phyloP scores from a whole-genome alignment of 768 basidiomycete species.

The Boletus edulis region DNA sequence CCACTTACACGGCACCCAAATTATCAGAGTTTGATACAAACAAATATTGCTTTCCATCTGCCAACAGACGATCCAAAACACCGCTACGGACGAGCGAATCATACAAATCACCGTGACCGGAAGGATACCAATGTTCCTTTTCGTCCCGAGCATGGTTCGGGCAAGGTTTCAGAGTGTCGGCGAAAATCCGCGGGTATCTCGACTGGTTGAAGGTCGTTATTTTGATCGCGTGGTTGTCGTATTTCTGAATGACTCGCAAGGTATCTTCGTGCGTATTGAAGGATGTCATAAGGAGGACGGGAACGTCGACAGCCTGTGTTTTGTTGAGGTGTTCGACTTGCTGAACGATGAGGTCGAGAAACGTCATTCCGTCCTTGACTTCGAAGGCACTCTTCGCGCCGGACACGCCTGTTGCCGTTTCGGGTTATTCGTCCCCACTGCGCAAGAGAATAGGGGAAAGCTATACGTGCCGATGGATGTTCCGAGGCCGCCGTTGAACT shows the following conservation, averaged over 20 bases:
- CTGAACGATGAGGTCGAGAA: constrained; percentile 90
- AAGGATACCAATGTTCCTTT: constrained; percentile 95
- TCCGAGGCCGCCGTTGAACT: constrained; percentile 92
- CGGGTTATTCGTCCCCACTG: background rate
- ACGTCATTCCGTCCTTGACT: constrained; percentile 97
- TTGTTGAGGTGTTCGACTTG: constrained; percentile 75
- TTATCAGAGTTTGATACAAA: constrained; percentile 99
- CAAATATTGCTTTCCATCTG: constrained; percentile 94
- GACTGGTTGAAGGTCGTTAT: constrained; percentile 91
- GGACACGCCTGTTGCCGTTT: constrained; percentile 55
- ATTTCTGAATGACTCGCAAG: constrained; percentile 94
- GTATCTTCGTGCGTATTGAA: constrained; percentile 99
- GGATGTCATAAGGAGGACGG: constrained; percentile 98
- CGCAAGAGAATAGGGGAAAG: background rate
- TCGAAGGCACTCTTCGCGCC: constrained; percentile 93
- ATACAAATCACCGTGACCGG: constrained; percentile 96
- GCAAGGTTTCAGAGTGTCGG: constrained; percentile 83
- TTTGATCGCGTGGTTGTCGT: constrained; percentile 90
- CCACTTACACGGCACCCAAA: constrained; percentile 81
- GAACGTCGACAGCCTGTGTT: constrained; percentile 77
- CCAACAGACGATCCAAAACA: constrained; percentile 83
- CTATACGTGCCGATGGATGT: constrained; percentile 76
- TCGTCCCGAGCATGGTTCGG: constrained; percentile 76
- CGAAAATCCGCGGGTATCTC: constrained; percentile 64
- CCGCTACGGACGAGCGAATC: constrained; percentile 90